Percentiles rank a stretch among this genome's conserved stretches.
These are phyloP conservation scores for Monosporascus cannonballus DNA, from an alignment of 2,329 filamentous ascomycete genomes.

Conservation along the genomic window DNA sequence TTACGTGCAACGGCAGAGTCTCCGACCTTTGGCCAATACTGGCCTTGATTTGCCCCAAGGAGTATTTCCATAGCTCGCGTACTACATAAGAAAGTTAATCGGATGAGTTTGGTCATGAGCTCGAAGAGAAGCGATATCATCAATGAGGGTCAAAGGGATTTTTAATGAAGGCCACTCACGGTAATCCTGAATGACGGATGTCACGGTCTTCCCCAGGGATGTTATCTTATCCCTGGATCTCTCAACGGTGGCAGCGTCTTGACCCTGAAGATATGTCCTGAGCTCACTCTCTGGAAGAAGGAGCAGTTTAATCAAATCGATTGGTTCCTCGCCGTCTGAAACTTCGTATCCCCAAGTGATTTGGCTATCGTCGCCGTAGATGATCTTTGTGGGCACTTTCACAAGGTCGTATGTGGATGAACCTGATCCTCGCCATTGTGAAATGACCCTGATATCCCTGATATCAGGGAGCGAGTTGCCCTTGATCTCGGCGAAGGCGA, in stretches of 20 bases:
- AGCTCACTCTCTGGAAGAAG: slow-evolving; percentile 29
- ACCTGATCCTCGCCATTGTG: background rate
- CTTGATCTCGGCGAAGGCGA: background rate
- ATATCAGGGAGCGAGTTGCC: background rate
- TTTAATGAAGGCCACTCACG: background rate
- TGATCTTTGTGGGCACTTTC: background rate
- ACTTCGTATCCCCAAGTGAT: slow-evolving; percentile 18
- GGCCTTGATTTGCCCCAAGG: slow-evolving; percentile 3
- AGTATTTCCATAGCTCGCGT: slow-evolving; percentile 9
- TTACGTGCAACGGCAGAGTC: slow-evolving; percentile 6
- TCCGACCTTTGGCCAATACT: slow-evolving; percentile 2
- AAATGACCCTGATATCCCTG: background rate
- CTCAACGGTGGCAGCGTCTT: slow-evolving; percentile 7
- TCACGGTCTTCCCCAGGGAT: slow-evolving; percentile 8
- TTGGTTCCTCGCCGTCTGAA: slow-evolving; percentile 7
- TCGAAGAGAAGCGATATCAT: too few relatives aligned
- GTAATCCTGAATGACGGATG: background rate
- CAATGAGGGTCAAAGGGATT: too few relatives aligned
- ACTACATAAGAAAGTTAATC: slow-evolving; percentile 7
- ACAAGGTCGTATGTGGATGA: background rate
- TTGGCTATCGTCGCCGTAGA: background rate
- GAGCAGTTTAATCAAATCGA: slow-evolving; percentile 38
- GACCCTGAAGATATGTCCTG: slow-evolving; percentile 6
- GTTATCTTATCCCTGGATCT: slow-evolving; percentile 1
- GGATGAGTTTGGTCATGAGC: background rate